phyloP scores from a whole-genome alignment of 495 filamentous ascomycete species.

The Neurospora sp. region DNA sequence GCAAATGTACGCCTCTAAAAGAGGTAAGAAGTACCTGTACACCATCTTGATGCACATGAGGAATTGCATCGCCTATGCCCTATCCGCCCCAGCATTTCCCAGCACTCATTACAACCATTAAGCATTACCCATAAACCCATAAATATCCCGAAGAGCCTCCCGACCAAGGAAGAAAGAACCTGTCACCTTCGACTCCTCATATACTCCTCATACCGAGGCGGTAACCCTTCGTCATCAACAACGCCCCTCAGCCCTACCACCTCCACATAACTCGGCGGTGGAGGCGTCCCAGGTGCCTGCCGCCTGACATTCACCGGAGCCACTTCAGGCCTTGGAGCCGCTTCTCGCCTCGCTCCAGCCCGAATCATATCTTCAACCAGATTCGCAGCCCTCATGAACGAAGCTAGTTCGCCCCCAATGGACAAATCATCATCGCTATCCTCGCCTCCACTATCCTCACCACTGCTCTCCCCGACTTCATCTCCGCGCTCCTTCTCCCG shows the following conservation, averaged over 20 bases:
- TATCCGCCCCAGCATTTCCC: neutral
- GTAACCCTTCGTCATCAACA: neutral
- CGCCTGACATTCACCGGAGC: neutral
- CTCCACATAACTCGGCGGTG: neutral
- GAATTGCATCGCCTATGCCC: neutral
- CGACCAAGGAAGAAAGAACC: no score
- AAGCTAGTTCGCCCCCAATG: conserved; percentile 29
- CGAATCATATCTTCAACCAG: conserved; percentile 36
- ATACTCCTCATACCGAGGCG: neutral
- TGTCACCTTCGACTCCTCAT: neutral
- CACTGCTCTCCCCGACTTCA: neutral
- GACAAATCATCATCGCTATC: neutral
- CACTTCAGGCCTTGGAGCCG: neutral
- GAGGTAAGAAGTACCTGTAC: neutral
- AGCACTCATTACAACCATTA: neutral
- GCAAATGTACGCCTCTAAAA: neutral
- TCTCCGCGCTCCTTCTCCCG: neutral
- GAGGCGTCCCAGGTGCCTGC: neutral
- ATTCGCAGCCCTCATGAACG: conserved; percentile 35
- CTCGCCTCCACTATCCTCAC: neutral
- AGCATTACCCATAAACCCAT: neutral
- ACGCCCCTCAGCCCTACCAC: neutral
- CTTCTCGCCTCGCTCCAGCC: conserved; percentile 27
- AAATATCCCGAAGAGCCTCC: neutral
- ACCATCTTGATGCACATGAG: neutral